Evolutionary conservation across 2,329 filamentous ascomycete species (phyloP), one percentile per base, ranked within the genome.

Genomic region (Coniochaeta sp.): DNA sequence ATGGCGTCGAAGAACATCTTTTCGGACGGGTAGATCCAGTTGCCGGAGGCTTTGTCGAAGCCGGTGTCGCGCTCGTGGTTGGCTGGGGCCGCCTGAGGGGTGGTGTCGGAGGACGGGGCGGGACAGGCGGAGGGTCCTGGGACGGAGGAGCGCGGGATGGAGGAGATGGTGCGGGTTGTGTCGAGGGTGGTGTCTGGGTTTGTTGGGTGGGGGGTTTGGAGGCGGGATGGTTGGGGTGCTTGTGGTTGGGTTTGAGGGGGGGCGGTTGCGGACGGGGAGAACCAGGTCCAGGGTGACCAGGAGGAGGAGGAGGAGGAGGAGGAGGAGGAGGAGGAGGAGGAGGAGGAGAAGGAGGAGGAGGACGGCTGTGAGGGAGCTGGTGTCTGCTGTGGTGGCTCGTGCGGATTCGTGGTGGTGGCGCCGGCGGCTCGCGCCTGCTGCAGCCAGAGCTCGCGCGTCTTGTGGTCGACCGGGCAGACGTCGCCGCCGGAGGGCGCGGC

Each of bases 1-100:
- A 99, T 93, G 52, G 95, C 95, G 55, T 96, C 90, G 77, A 98
- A 98, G 80, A 99, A 99, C 87, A 97, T 96, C 70, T 90, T 89
- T 73, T 98, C 93, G 0, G 90, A 95, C 0, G 95, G 95, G 74
- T 99, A 99, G 62, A 99, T 88, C 95, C 95, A 99, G 73, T 97
- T 96, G 0, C 93, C 93, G 40, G 77, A 72, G 57, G 81, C 77
- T 68, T 91, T 6, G 38, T 40, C 87, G 24, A 86, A 81, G 63
- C 89, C 89, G 0, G 88, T 89, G 71, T 96, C 92, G 63, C 83
- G 76, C 75, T 97, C 91, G 62, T 84, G 81, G 74, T 96, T 96
- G 55, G 74, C 73, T 16, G 78, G 77, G 57, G 38, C 77, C 55
- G 34, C 12, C 7, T 63, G 67, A 2, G 75, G 68, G 24, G 65